Evolutionary conservation across 352 stramenopile species (phyloP).

Genomic region (Pythium aristosporum): DNA sequence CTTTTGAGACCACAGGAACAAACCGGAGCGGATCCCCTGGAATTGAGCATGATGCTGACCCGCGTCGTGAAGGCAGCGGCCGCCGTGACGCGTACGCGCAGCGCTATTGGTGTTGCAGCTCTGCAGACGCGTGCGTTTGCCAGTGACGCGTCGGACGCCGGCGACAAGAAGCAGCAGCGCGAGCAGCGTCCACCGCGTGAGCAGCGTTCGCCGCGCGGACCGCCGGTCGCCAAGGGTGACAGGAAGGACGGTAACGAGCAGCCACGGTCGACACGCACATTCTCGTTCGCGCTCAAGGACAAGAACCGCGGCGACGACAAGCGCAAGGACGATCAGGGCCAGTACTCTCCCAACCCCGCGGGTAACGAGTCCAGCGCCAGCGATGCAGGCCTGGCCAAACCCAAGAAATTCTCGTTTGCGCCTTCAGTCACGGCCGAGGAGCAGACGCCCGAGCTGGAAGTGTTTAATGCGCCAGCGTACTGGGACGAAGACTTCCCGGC

Average conservation of each 20-base stretch:
- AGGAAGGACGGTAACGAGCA: constrained; percentile 19
- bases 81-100: constrained; percentile 8
- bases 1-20: constrained; percentile 7
- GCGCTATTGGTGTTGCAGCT: constrained; percentile 1
- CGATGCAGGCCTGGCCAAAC: background rate
- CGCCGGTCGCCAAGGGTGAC: constrained; percentile 22
- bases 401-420: constrained; percentile 69
- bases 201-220: constrained; percentile 7
- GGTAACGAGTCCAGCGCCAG: background rate
- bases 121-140: constrained; percentile 13
- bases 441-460: constrained; percentile 47
- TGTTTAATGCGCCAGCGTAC: constrained; percentile 75
- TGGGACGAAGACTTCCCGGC: constrained; percentile 72
- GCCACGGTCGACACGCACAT: constrained; percentile 15
- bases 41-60: constrained; percentile 18
- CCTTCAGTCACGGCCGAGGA: constrained; percentile 51
- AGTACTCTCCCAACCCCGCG: background rate
- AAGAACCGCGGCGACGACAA: constrained; percentile 5
- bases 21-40: background rate
- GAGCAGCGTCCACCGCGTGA: constrained; percentile 14
- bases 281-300: constrained; percentile 24
- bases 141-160: constrained; percentile 10
- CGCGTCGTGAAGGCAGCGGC: constrained; percentile 6
- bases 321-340: constrained; percentile 4
- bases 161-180: constrained; percentile 27